phyloP scores from a whole-genome alignment of 306 rosid species.

The Acacia melanoxylon region DNA sequence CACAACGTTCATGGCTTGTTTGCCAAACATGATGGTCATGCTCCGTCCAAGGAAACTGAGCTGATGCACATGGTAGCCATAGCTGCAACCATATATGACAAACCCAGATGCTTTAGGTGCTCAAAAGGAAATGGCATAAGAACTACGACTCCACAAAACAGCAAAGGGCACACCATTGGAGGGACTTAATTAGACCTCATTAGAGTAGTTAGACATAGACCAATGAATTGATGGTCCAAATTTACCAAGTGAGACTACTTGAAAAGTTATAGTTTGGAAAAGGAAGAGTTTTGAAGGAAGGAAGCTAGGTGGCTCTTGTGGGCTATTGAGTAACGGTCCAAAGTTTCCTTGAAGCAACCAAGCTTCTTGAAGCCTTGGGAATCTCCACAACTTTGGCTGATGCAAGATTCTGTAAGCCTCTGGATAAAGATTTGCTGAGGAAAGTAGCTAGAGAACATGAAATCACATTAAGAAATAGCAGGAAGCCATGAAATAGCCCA shows the following conservation, averaged over 20 bases:
- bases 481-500: background rate
- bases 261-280: background rate
- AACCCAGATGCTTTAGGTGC: background rate
- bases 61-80: background rate
- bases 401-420: background rate
- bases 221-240: background rate
- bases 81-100: background rate
- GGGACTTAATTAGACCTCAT: background rate
- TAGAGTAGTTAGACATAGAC: background rate
- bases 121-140: background rate
- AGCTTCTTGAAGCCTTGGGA: background rate
- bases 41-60: background rate
- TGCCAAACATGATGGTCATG: background rate
- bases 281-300: background rate
- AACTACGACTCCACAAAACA: background rate
- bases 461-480: too few relatives aligned
- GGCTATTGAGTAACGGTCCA: background rate
- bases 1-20: background rate
- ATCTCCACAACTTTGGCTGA: background rate
- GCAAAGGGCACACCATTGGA: background rate
- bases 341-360: background rate
- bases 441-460: background rate
- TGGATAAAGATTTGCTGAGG: background rate
- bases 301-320: background rate
- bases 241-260: background rate